phyloP scores from a whole-genome alignment of 2,329 filamentous ascomycete species.

The Diaporthe citrichinensis region DNA sequence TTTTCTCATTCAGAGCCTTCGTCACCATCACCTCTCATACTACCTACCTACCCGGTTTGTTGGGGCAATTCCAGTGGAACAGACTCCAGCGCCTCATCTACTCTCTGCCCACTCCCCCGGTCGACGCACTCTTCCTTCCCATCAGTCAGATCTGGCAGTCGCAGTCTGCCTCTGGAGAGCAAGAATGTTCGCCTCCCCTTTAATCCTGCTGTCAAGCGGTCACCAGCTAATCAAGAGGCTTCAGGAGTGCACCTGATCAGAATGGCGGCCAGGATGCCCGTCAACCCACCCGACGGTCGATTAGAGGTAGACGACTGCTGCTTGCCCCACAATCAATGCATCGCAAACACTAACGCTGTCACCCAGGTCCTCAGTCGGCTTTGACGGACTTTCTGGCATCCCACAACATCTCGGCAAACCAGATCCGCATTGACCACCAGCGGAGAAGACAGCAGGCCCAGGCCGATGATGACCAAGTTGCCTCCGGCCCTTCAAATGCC shows the following conservation, averaged over 20 bases:
- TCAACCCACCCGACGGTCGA: slow-evolving; percentile 32
- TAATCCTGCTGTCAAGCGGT: neutral
- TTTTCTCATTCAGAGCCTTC: neutral
- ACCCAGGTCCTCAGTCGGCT: slow-evolving; percentile 58
- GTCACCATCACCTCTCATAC: neutral
- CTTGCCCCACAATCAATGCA: slow-evolving; percentile 8
- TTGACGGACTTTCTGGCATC: slow-evolving; percentile 70
- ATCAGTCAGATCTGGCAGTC: neutral
- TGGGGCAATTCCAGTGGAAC: too few relatives aligned
- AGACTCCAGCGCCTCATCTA: neutral
- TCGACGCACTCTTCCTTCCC: neutral
- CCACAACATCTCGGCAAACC: slow-evolving; percentile 77
- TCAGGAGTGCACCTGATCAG: slow-evolving; percentile 45
- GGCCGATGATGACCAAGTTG: slow-evolving; percentile 49
- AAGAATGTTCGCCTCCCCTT: slow-evolving; percentile 17
- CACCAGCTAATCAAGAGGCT: slow-evolving; percentile 6
- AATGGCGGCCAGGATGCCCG: slow-evolving; percentile 23
- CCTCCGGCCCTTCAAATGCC: slow-evolving; percentile 41
- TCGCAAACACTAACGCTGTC: neutral
- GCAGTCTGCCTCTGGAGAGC: neutral
- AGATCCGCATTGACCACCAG: slow-evolving; percentile 65
- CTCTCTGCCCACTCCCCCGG: neutral
- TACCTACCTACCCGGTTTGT: too few relatives aligned
- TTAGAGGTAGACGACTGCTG: slow-evolving; percentile 36
- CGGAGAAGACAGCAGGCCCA: slow-evolving; percentile 60